Evolutionary conservation across 1,139 yeast genomes (phyloP), one percentile per base, ranked within the genome.

Genomic region (Kodamaea derodonti): DNA sequence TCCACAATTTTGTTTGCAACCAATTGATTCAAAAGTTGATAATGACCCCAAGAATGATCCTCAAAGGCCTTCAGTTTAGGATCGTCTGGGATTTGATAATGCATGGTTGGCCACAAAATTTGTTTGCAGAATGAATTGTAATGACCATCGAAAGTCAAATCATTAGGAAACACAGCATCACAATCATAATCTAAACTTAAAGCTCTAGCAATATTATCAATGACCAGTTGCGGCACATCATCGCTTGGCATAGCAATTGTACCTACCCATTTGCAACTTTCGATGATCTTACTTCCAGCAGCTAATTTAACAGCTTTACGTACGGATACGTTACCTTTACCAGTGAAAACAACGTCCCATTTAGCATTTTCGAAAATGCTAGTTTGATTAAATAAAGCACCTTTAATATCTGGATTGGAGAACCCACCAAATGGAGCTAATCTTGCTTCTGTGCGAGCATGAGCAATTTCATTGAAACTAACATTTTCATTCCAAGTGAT

Each of bases 91-190:
- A 90, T 87, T 57, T 92, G 96, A 55, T 92, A 94, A 54, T 92
- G 98, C 45, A 94, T 69, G 2, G 97, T 86, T 18, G 98, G 98
- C 97, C 98, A 92, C 43, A 92, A 66, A 30, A 92, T 85, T 51
- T 88, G 95, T 56, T 92, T 92, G 56, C 97, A 90, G 54, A 84
- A 92, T 32, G 87, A 85, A 39, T 78, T 77, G 59, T 92, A 92
- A 51, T 88, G 95, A 14, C 97, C 97, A 48, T 84, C 84, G 50
- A 87, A 85, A 1, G 88, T 79, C 14, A 75, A 60, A 58, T 92
- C 97, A 45, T 76, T 75, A 2, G 90, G 81, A 45, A 78, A 78
- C 3, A 88, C 84, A 0, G 88, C 79, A 35, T 75, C 74, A 33
- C 85, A 77, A 37, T 73, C 56, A 51, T 75, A 77, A 5, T 76